phyloP scores from a whole-genome alignment of 2,329 filamentous ascomycete species.

The Clarireedia homoeocarpa region DNA sequence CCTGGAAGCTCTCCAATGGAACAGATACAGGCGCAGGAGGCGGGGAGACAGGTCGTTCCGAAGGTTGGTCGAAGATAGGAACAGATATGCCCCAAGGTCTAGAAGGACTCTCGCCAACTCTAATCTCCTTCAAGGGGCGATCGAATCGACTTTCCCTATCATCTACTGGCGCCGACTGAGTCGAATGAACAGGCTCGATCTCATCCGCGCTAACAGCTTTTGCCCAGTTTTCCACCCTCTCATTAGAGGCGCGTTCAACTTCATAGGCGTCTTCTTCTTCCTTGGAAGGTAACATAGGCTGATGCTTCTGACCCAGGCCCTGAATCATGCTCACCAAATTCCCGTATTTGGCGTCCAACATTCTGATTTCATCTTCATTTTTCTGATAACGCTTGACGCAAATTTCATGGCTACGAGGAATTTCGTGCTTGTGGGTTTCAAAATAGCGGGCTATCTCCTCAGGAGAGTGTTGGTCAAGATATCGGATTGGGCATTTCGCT shows the following conservation, averaged over 20 bases:
- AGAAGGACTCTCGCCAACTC: slow-evolving; percentile 90
- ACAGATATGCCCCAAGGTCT: slow-evolving; percentile 89
- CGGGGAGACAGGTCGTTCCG: slow-evolving; percentile 42
- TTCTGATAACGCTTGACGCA: slow-evolving; percentile 86
- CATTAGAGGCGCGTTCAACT: slow-evolving; percentile 48
- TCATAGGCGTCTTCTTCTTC: slow-evolving; percentile 33
- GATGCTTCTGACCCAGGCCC: slow-evolving; percentile 78
- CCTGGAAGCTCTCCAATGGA: slow-evolving; percentile 15
- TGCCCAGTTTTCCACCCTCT: slow-evolving; percentile 81
- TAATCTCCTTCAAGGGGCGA: slow-evolving; percentile 74
- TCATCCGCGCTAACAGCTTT: slow-evolving; percentile 59
- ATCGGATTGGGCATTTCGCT: slow-evolving; percentile 83
- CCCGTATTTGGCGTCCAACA: slow-evolving; percentile 83
- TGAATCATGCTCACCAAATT: slow-evolving; percentile 92
- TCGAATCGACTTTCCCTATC: slow-evolving; percentile 71
- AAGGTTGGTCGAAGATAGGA: slow-evolving; percentile 46
- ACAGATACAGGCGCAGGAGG: slow-evolving; percentile 43
- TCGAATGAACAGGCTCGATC: slow-evolving; percentile 32
- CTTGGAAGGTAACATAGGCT: slow-evolving; percentile 67
- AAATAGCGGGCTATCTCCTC: slow-evolving; percentile 92
- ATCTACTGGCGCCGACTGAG: slow-evolving; percentile 36
- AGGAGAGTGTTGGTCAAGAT: slow-evolving; percentile 83
- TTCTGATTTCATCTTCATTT: slow-evolving; percentile 75
- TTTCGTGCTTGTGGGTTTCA: slow-evolving; percentile 89
- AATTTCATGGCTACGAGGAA: slow-evolving; percentile 87